Base-by-base conservation (phyloP, 2,329 filamentous ascomycete species). In the Cladosporium phlei region DNA sequence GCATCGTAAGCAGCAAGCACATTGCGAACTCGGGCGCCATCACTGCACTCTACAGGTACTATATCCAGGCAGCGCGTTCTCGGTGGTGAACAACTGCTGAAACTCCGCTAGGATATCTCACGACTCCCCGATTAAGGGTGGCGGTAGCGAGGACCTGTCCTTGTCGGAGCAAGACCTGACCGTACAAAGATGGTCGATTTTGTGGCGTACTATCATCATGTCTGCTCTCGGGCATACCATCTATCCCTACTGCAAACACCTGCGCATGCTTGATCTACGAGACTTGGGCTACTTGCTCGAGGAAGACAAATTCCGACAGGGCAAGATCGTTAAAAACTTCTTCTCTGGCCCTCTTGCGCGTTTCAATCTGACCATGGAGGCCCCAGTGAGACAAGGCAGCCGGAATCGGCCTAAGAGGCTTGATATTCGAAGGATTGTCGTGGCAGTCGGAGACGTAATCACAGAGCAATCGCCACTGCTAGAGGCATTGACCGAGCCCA, bases 211-310 rank as follows among this genome's bases (percentile, higher is more conserved):
- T 2, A 78, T 88, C 53, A 77, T 85, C 48, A 68, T 80, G 6
- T 88, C 84, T 7, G 80, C 80, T 48, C 65, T 83, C 33, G 77
- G 74, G 19, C 66, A 70, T 52, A 86, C 84, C 0, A 67, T 79
- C 14, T 83, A 80, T 52, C 83, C 83, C 0, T 89, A 89, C 60
- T 85, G 79, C 56, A 72, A 78, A 28, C 86, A 85, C 63, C 77
- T 88, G 46, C 78, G 76, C 47, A 71, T 73, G 20, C 69, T 88
- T 28, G 78, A 83, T 53, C 72, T 88, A 8, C 71, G 78, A 44
- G 79, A 83, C 57, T 69, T 88, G 1, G 66, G 69, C 9, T 67
- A 78, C 30, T 69, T 85, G 17, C 69, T 88, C 2, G 77, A 83
- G 46, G 77, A 83, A 47, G 69, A 76, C 38, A 74, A 75, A 43